Evolutionary conservation across 139 green algal genomes (phyloP).

Genomic region (Pseudopediastrum boryanum): DNA sequence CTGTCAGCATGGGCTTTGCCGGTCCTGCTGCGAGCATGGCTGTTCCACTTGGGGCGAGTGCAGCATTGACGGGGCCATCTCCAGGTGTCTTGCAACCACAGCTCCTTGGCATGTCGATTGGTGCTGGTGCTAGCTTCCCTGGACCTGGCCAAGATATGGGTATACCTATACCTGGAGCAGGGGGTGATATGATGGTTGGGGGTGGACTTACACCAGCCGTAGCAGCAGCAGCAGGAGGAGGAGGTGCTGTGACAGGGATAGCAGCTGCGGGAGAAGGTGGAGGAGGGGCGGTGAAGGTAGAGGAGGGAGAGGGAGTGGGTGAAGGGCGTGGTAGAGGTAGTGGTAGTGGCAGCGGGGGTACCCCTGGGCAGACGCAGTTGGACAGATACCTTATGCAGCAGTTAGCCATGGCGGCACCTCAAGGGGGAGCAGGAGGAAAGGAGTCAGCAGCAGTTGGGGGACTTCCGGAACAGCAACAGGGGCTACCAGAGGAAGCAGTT

Average conservation of each 20-base stretch:
- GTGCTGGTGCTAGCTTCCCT: not conserved
- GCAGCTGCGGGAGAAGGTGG: no score
- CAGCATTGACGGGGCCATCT: not conserved
- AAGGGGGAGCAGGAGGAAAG: not conserved
- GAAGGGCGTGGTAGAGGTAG: not conserved
- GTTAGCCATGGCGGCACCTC: slow-evolving; percentile 1
- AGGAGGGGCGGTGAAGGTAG: not conserved
- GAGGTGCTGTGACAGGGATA: no score
- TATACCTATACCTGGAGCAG: no score
- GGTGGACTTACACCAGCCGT: not conserved
- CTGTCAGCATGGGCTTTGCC: no score
- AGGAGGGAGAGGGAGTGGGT: no score
- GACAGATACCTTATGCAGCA: not conserved
- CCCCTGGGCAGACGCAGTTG: not conserved
- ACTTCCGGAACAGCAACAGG: slow-evolving; percentile 16
- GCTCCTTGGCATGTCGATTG: not conserved
- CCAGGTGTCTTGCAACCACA: not conserved
- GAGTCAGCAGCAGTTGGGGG: slow-evolving; percentile 11
- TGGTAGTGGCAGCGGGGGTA: not conserved
- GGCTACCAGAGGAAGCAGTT: not conserved
- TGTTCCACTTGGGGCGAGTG: no score
- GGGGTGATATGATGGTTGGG: no score
- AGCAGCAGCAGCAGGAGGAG: not conserved
- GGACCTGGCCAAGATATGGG: not conserved
- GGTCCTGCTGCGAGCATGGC: no score